These are phyloP conservation scores for Harrya chromipes DNA, from an alignment of 768 basidiomycete species.

Conservation along the genomic window DNA sequence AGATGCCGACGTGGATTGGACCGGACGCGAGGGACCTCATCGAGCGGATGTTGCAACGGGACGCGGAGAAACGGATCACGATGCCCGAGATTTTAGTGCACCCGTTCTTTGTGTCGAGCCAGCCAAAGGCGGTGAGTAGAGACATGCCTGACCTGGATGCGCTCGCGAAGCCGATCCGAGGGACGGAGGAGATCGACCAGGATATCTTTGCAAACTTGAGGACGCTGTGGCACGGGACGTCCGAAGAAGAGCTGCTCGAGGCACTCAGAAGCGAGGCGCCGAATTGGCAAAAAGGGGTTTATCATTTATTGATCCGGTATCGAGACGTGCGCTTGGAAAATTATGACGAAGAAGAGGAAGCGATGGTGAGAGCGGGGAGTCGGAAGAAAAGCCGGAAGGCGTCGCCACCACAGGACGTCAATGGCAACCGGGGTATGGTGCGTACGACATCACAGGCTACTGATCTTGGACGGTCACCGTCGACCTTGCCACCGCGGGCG, in stretches of 20 bases:
- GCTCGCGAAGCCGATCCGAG: constrained; percentile 67
- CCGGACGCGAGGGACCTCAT: constrained; percentile 74
- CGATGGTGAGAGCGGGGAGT: constrained; percentile 31
- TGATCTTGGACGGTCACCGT: constrained; percentile 29
- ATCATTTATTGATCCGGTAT: constrained; percentile 85
- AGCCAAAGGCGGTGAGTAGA: constrained; percentile 41
- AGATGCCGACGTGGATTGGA: constrained; percentile 71
- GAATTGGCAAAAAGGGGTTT: constrained; percentile 96
- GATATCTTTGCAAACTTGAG: constrained; percentile 89
- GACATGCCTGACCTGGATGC: constrained; percentile 59
- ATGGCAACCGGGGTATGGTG: constrained; percentile 17
- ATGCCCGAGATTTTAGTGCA: constrained; percentile 78
- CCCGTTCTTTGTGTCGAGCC: constrained; percentile 67
- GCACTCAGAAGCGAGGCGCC: constrained; percentile 63
- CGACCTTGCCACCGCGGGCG: constrained; percentile 49
- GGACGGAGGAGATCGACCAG: constrained; percentile 67
- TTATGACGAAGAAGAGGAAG: constrained; percentile 68
- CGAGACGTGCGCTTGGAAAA: constrained; percentile 70
- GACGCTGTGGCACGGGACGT: constrained; percentile 85
- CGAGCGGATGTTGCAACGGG: constrained; percentile 72
- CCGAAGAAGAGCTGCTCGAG: constrained; percentile 69
- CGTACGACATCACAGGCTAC: constrained; percentile 25
- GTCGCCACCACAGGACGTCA: constrained; percentile 28
- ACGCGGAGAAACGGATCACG: constrained; percentile 73
- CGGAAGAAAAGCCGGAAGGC: constrained; percentile 34